Evolutionary conservation across 2,329 filamentous ascomycete species (phyloP).

Genomic region (Dactylellina leptospora): DNA sequence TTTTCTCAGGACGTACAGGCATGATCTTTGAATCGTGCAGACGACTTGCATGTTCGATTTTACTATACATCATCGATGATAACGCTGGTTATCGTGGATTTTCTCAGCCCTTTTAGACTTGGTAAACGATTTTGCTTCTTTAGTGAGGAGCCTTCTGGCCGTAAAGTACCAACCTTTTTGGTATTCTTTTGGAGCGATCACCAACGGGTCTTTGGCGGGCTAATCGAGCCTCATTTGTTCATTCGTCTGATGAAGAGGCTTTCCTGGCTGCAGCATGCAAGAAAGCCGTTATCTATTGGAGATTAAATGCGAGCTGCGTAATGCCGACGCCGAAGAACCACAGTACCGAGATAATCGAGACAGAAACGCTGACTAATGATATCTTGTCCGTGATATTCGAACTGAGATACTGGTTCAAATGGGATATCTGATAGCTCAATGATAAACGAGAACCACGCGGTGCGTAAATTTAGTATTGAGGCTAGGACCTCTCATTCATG

Average conservation of each 20-base stretch:
- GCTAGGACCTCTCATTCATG: background rate
- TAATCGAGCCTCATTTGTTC: constrained; percentile 48
- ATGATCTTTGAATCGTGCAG: constrained; percentile 53
- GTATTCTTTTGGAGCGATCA: constrained; percentile 15
- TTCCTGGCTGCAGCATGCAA: constrained; percentile 21
- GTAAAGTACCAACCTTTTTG: background rate
- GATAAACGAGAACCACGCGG: constrained; percentile 25
- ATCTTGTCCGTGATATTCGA: no score
- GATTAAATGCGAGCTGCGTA: constrained; percentile 15
- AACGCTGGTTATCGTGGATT: constrained; percentile 12
- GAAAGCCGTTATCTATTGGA: constrained; percentile 47
- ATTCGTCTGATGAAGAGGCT: constrained; percentile 42
- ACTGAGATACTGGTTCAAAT: no score
- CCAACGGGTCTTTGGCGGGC: constrained; percentile 23
- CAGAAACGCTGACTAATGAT: no score
- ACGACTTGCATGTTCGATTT: constrained; percentile 31
- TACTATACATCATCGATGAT: constrained; percentile 6
- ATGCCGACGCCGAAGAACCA: no score
- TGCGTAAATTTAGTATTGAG: constrained; percentile 13
- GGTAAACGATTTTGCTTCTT: background rate
- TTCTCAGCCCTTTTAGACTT: constrained; percentile 10
- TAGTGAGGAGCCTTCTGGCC: background rate
- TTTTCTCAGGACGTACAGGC: constrained; percentile 28
- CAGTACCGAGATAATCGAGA: no score
- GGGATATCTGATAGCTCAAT: no score